Evolutionary conservation across 768 basidiomycete genomes (phyloP).

Genomic region (Lyophyllum shimeji): DNA sequence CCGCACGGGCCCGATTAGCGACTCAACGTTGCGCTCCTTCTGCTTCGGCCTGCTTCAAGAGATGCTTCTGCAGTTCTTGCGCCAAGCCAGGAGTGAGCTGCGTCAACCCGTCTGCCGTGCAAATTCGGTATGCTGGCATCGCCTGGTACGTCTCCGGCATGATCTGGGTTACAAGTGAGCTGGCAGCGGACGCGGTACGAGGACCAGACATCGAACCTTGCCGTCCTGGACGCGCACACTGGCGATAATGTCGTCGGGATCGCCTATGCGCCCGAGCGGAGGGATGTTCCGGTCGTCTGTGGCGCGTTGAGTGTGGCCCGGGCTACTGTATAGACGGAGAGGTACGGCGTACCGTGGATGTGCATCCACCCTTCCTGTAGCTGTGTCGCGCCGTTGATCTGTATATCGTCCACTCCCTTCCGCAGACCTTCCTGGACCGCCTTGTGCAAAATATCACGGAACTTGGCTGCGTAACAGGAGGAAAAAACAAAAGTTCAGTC

Average conservation of each 20-base stretch:
- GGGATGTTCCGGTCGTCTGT: conserved; percentile 76
- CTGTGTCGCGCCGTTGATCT: conserved; percentile 63
- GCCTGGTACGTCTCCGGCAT: conserved; percentile 71
- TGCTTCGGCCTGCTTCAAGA: conserved; percentile 30
- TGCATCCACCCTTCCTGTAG: conserved; percentile 85
- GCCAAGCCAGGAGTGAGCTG: conserved; percentile 70
- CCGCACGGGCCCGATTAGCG: too few relatives aligned
- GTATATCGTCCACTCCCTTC: conserved; percentile 64
- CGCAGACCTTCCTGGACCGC: conserved; percentile 53
- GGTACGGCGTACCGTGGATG: conserved; percentile 49
- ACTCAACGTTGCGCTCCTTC: conserved; percentile 20
- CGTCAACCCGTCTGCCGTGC: conserved; percentile 70
- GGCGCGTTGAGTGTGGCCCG: conserved; percentile 4
- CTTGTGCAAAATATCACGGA: conserved; percentile 59
- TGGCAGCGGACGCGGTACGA: neutral
- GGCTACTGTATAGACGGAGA: neutral
- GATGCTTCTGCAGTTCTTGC: conserved; percentile 38
- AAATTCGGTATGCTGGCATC: conserved; percentile 83
- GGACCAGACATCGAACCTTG: conserved; percentile 40
- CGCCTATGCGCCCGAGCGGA: conserved; percentile 71
- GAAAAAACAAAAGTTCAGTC: too few relatives aligned
- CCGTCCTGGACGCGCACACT: conserved; percentile 72
- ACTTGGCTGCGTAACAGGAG: conserved; percentile 43
- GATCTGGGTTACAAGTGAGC: conserved; percentile 42
- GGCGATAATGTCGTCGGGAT: conserved; percentile 82